Base-by-base conservation (phyloP, 768 basidiomycete genomes). In the Mycena indigotica region DNA sequence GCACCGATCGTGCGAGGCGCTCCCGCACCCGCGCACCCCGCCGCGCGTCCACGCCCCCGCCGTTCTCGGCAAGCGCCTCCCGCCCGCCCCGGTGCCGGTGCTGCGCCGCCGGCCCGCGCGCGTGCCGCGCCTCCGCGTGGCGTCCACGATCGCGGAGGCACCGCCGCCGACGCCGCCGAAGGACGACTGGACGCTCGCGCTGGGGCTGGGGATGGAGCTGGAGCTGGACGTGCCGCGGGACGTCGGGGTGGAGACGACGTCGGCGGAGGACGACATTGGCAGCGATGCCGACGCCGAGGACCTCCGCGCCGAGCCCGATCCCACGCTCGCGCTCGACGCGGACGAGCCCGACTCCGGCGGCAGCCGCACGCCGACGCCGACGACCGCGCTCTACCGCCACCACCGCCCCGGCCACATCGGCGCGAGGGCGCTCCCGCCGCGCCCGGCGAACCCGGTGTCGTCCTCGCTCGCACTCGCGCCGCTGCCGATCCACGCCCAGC, bases 1-100 rank as follows among this genome's bases (percentile, higher is more conserved):
- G 10, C 53, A 62, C 5, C 65, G 57, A 26, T 66, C 66, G n/a
- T 61, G 56, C 52, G 60, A 61, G 39, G 60, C 40, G 45, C 38
- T 57, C 24, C 56, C 56, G 28, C 24, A 15, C 21, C 46, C 45
- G 41, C 15, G 32, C 17, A 8, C 32, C 32, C 32, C 32, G 10
- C 32, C 8, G 10, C 8, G 32, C 32, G 32, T 35, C 41, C 23
- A 8, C 41, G 41, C 15, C 15, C 41, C 8, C 15, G 15, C 8
- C 41, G 41, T 21, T 21, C 15, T 44, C 41, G 41, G 8, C 15
- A 12, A 23, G 41, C 32, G 10, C 32, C 10, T 8, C 32, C 10
- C 8, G 32, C 32, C 32, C 32, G 32, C 32, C 10, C 41, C 15
- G 15, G 41, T 21, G 41, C 41, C n/a, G n/a, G n/a, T n/a, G n/a